Evolutionary conservation across 2,329 filamentous ascomycete genomes (phyloP).

Genomic region (Anthostomella pinea): DNA sequence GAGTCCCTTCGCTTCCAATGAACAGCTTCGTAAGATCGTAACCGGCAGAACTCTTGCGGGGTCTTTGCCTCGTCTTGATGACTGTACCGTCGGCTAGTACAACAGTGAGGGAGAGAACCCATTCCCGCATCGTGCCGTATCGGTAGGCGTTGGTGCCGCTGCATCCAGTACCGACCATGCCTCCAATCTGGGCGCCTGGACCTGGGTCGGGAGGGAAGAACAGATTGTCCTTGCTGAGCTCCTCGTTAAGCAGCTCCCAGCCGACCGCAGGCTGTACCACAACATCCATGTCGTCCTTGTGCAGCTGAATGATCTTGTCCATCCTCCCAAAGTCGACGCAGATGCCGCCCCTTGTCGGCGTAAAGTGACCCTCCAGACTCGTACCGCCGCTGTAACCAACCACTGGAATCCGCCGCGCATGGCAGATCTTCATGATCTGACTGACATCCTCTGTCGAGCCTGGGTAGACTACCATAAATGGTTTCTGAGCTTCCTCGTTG

Average conservation of each 20-base stretch:
- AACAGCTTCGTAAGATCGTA: slow-evolving; percentile 79
- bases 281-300: slow-evolving; percentile 66
- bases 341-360: slow-evolving; percentile 68
- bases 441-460: slow-evolving; percentile 71
- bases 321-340: slow-evolving; percentile 75
- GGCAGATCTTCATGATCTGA: slow-evolving; percentile 72
- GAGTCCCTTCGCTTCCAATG: slow-evolving; percentile 78
- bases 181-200: slow-evolving; percentile 80
- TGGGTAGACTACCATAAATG: slow-evolving; percentile 70
- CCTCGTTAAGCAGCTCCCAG: slow-evolving; percentile 75
- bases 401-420: slow-evolving; percentile 66
- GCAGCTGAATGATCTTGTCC: slow-evolving; percentile 66
- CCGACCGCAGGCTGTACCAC: slow-evolving; percentile 72
- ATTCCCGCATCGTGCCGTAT: slow-evolving; percentile 87
- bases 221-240: slow-evolving; percentile 63
- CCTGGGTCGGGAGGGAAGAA: slow-evolving; percentile 87
- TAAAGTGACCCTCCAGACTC: slow-evolving; percentile 75
- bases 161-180: slow-evolving; percentile 67
- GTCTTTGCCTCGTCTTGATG: slow-evolving; percentile 74
- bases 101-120: slow-evolving; percentile 78
- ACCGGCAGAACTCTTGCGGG: slow-evolving; percentile 76
- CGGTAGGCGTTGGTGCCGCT: slow-evolving; percentile 78
- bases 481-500: slow-evolving; percentile 44
- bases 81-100: slow-evolving; percentile 79
- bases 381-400: slow-evolving; percentile 75